Evolutionary conservation across 495 filamentous ascomycete species (phyloP).

Genomic region (Pseudomonodictys pantanalensis): DNA sequence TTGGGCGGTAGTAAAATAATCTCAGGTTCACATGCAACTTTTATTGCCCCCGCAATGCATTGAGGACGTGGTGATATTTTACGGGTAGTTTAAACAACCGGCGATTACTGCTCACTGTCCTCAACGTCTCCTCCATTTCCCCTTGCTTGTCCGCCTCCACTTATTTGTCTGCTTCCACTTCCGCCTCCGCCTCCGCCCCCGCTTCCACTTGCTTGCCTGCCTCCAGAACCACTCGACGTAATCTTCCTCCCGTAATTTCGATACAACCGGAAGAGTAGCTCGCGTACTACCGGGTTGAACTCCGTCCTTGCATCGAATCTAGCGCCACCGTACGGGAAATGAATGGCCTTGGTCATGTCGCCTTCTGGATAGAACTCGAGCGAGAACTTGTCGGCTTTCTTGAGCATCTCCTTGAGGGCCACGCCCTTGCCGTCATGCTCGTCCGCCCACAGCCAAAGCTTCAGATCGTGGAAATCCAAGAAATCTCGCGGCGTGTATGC

Average conservation of each 20-base stretch:
- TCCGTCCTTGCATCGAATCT: conserved; percentile 22
- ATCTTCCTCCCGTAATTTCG: conserved; percentile 27
- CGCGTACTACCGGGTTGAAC: conserved; percentile 9
- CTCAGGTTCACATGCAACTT: no score
- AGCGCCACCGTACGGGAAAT: conserved; percentile 27
- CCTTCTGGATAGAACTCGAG: conserved; percentile 21
- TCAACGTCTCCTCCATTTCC: no score
- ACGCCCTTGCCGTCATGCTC: neutral
- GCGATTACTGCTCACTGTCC: no score
- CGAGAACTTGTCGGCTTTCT: conserved; percentile 19
- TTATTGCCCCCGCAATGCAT: no score
- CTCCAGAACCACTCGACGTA: neutral
- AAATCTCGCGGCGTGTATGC: neutral
- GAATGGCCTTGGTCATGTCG: conserved; percentile 15
- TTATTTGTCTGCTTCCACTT: neutral
- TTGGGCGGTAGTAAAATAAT: no score
- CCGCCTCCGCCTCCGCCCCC: neutral
- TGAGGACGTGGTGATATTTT: no score
- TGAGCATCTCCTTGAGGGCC: conserved; percentile 13
- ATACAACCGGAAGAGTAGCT: conserved; percentile 22
- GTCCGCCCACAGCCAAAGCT: conserved; percentile 28
- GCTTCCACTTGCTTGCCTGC: neutral
- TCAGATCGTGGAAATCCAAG: conserved; percentile 27
- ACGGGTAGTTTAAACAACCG: no score
- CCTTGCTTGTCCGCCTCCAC: neutral